Conservation (phyloP, 176 grass and related monocot genomes). For the Lolium perenne region DNA sequence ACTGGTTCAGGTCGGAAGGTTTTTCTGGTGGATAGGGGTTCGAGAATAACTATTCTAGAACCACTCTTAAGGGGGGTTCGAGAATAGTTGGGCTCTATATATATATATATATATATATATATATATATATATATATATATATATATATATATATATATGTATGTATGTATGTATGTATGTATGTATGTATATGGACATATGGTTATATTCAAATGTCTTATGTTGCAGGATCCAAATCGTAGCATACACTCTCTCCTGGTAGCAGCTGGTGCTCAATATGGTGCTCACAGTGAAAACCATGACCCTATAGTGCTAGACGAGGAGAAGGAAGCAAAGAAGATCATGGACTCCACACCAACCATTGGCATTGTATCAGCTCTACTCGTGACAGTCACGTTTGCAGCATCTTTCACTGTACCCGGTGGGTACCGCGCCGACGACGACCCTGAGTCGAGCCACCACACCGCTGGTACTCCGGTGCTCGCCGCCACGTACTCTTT, state of each 20-base stretch:
- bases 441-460: no score
- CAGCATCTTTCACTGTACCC: background rate
- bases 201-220: no score
- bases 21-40: no score
- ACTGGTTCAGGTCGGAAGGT: no score
- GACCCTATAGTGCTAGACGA: background rate
- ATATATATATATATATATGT: no score
- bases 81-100: no score
- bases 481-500: background rate
- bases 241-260: background rate
- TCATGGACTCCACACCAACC: constrained; percentile 33
- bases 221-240: background rate
- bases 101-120: no score
- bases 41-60: no score
- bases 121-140: no score
- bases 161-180: no score
- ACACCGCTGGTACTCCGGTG: background rate
- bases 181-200: no score
- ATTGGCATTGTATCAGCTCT: constrained; percentile 41
- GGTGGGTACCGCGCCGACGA: constrained; percentile 10
- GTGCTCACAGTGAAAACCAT: background rate
- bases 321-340: constrained; percentile 28
- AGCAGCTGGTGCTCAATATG: background rate
- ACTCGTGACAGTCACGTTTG: constrained; percentile 41
- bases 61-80: no score